Percentiles rank a stretch among this genome's conserved stretches.
Evolutionary conservation across 495 filamentous ascomycete species (phyloP).

Genomic region (Penicillium manginii): DNA sequence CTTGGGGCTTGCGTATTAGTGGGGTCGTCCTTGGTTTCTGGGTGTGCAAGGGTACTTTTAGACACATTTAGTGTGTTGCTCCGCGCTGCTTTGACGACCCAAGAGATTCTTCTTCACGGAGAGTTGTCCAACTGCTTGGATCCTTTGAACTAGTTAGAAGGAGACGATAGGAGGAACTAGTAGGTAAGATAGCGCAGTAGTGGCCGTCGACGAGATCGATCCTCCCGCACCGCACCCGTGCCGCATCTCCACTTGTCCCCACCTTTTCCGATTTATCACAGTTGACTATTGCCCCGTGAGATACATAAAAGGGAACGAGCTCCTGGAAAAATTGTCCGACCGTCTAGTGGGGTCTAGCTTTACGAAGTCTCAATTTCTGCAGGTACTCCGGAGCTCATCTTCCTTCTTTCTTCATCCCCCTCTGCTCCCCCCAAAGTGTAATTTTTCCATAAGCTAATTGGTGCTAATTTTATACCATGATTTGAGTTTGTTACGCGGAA

Average conservation of each 20-base stretch:
- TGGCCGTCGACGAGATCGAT: conserved; percentile 8
- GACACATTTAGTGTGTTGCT: neutral
- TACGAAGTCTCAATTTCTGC: conserved; percentile 14
- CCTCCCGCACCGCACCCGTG: conserved; percentile 12
- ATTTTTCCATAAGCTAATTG: conserved; percentile 10
- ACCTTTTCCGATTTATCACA: conserved; percentile 19
- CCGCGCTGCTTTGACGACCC: neutral
- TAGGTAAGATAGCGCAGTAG: neutral
- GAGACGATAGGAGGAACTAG: neutral
- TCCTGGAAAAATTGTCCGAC: conserved; percentile 26
- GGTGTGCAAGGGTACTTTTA: neutral
- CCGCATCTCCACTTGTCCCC: conserved; percentile 16
- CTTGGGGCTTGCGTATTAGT: neutral
- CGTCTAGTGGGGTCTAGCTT: neutral
- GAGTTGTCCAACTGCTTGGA: neutral
- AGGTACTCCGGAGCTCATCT: conserved; percentile 22
- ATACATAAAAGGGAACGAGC: conserved; percentile 21
- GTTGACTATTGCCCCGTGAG: conserved; percentile 7
- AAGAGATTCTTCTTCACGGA: neutral
- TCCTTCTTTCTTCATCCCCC: neutral
- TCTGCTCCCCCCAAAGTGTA: conserved; percentile 8
- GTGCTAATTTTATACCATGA: conserved; percentile 3
- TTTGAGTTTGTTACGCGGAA: conserved; percentile 20
- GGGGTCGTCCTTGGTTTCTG: neutral
- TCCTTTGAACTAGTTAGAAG: neutral